A percentile compares a stretch with the other conserved stretches of the same genome.
phyloP scores from a whole-genome alignment of 306 rosid species.

The Cicer bijugum region DNA sequence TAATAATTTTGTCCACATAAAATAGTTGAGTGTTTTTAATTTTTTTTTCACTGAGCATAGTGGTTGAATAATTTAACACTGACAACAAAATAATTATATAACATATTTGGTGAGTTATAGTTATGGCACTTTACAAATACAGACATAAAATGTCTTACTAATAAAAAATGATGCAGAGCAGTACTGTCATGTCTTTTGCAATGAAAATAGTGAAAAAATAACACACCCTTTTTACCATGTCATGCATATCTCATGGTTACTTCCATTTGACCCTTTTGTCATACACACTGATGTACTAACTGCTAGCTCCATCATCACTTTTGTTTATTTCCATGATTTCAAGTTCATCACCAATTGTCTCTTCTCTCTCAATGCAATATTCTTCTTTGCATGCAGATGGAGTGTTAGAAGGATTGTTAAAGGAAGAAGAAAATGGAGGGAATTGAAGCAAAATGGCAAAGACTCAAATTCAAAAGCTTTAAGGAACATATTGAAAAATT shows the following conservation, averaged over 20 bases:
- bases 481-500: not conserved
- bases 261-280: slow-evolving; percentile 3
- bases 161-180: not conserved
- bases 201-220: not conserved
- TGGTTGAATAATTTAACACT: not conserved
- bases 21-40: no score
- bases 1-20: no score
- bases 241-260: not conserved
- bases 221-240: slow-evolving; percentile 5
- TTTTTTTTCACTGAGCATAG: no score
- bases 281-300: not conserved
- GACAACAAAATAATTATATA: not conserved
- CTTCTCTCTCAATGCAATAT: not conserved
- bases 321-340: not conserved
- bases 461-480: not conserved
- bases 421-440: no score
- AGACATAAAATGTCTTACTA: not conserved
- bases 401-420: not conserved
- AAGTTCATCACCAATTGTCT: not conserved
- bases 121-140: not conserved
- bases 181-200: slow-evolving; percentile 18
- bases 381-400: not conserved
- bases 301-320: not conserved
- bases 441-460: not conserved
- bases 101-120: not conserved